phyloP scores from a whole-genome alignment of 495 filamentous ascomycete genomes.

The Neurospora sp. region DNA sequence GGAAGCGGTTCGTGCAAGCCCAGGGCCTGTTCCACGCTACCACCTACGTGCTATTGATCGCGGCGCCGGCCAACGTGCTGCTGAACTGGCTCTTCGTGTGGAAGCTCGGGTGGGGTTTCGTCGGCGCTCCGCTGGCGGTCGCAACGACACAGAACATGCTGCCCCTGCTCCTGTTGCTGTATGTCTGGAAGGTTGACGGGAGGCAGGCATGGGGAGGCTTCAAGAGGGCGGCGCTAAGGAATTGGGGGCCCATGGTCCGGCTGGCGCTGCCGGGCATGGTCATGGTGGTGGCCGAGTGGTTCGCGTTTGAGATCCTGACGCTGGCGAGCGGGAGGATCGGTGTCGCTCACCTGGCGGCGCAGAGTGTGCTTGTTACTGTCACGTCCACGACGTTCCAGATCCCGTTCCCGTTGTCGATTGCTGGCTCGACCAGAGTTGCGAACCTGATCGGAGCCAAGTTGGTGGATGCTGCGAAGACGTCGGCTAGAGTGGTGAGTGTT shows the following conservation, averaged over 20 bases:
- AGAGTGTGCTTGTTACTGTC: slow-evolving; percentile 47
- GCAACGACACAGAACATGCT: slow-evolving; percentile 72
- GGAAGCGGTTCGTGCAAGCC: slow-evolving; percentile 64
- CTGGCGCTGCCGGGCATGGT: slow-evolving; percentile 77
- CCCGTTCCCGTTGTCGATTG: slow-evolving; percentile 52
- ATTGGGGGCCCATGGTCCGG: slow-evolving; percentile 79
- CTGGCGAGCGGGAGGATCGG: slow-evolving; percentile 61
- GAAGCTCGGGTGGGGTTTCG: slow-evolving; percentile 66
- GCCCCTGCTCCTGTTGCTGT: slow-evolving; percentile 62
- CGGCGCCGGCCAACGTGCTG: slow-evolving; percentile 55
- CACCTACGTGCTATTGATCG: slow-evolving; percentile 55
- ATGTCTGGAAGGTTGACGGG: slow-evolving; percentile 65
- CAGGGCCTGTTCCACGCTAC: slow-evolving; percentile 63
- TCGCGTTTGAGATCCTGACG: slow-evolving; percentile 75
- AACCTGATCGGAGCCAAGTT: slow-evolving; percentile 61
- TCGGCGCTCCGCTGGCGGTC: slow-evolving; percentile 81
- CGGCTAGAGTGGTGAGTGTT: slow-evolving; percentile 52
- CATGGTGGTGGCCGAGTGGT: slow-evolving; percentile 87
- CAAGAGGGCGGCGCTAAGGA: slow-evolving; percentile 55
- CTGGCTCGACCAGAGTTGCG: slow-evolving; percentile 52
- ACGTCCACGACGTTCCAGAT: slow-evolving; percentile 49
- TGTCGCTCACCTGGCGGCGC: slow-evolving; percentile 55
- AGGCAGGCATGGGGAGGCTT: slow-evolving; percentile 85
- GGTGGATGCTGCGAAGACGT: slow-evolving; percentile 57
- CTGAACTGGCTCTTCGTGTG: slow-evolving; percentile 68